phyloP scores from a whole-genome alignment of 306 rosid genomes.

The Phaseolus lunatus region DNA sequence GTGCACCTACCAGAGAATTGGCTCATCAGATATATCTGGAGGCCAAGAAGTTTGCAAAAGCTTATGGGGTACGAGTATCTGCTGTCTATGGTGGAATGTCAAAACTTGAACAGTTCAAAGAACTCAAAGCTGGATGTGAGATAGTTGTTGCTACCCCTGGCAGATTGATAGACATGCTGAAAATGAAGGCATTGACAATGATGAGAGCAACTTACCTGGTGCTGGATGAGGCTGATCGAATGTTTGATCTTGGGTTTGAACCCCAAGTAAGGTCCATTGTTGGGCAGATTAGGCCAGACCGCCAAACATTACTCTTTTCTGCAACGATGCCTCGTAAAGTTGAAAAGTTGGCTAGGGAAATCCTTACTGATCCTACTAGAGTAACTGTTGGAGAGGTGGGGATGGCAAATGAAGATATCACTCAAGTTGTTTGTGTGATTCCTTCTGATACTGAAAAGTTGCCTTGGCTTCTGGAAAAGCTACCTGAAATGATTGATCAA shows the following conservation, averaged over 20 bases:
- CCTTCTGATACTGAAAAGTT: slow-evolving; percentile 88
- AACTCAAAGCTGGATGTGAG: slow-evolving; percentile 97
- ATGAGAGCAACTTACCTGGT: slow-evolving; percentile 86
- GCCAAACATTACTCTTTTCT: slow-evolving; percentile 94
- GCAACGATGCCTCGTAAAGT: slow-evolving; percentile 97
- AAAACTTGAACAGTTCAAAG: slow-evolving; percentile 94
- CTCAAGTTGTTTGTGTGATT: slow-evolving; percentile 92
- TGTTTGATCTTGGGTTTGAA: slow-evolving; percentile 99
- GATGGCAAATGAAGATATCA: slow-evolving; percentile 97
- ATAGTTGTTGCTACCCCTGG: slow-evolving; percentile 98
- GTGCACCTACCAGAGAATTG: slow-evolving; percentile 97
- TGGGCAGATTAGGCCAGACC: slow-evolving; percentile 98
- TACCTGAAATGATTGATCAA: slow-evolving; percentile 86
- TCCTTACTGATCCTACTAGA: slow-evolving; percentile 86
- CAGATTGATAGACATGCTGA: slow-evolving; percentile 92
- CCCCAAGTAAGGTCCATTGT: slow-evolving; percentile 97
- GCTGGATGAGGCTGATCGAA: slow-evolving; percentile 98
- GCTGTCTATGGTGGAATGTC: slow-evolving; percentile 99
- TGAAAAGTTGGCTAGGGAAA: slow-evolving; percentile 95
- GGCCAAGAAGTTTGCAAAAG: slow-evolving; percentile 85
- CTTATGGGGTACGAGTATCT: slow-evolving; percentile 78
- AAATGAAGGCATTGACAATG: slow-evolving; percentile 94
- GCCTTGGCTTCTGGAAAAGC: slow-evolving; percentile 87
- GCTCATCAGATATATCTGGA: slow-evolving; percentile 95
- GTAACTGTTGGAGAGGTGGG: slow-evolving; percentile 98